phyloP scores from a whole-genome alignment of 1,139 yeast genomes.

The Yamadazyma epiphylla region DNA sequence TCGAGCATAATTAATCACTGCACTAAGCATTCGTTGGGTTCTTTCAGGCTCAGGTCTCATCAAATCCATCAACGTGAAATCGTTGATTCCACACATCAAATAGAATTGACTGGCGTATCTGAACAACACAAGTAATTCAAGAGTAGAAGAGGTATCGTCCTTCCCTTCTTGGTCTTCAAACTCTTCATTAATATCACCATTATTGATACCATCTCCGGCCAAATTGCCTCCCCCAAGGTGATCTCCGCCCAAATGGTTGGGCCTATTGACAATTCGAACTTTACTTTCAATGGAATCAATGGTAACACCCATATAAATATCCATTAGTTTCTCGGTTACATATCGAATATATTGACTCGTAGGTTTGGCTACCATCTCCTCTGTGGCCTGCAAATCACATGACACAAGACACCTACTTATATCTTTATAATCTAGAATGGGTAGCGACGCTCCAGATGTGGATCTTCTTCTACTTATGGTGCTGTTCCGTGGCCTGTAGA shows the following conservation, averaged over 20 bases:
- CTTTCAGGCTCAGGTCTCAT: slow-evolving; percentile 64
- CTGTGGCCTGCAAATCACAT: slow-evolving; percentile 61
- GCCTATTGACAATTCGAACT: slow-evolving; percentile 5
- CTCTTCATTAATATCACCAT: slow-evolving; percentile 7
- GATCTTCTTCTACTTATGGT: slow-evolving; percentile 13
- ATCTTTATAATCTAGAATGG: slow-evolving; percentile 63
- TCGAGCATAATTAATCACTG: slow-evolving; percentile 80
- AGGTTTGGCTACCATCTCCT: slow-evolving; percentile 63
- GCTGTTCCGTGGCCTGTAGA: slow-evolving; percentile 12
- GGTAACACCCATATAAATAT: slow-evolving; percentile 62
- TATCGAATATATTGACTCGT: slow-evolving; percentile 58
- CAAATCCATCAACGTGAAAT: slow-evolving; percentile 69
- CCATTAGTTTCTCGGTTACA: slow-evolving; percentile 68
- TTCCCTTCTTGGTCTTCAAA: slow-evolving; percentile 7
- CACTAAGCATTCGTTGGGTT: slow-evolving; percentile 66
- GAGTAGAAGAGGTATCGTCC: slow-evolving; percentile 29
- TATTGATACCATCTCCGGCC: slow-evolving; percentile 3
- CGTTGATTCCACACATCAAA: slow-evolving; percentile 71
- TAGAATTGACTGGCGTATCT: slow-evolving; percentile 60
- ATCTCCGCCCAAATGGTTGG: too few relatives aligned
- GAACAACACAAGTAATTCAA: slow-evolving; percentile 51
- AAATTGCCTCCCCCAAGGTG: too few relatives aligned
- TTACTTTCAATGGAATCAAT: slow-evolving; percentile 35
- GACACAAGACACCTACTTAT: slow-evolving; percentile 58
- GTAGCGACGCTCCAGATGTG: slow-evolving; percentile 44